A percentile compares a stretch with the other conserved stretches of the same genome.
Conservation (phyloP, 2,329 filamentous ascomycete species). For the Geoglossum cookeanum region DNA sequence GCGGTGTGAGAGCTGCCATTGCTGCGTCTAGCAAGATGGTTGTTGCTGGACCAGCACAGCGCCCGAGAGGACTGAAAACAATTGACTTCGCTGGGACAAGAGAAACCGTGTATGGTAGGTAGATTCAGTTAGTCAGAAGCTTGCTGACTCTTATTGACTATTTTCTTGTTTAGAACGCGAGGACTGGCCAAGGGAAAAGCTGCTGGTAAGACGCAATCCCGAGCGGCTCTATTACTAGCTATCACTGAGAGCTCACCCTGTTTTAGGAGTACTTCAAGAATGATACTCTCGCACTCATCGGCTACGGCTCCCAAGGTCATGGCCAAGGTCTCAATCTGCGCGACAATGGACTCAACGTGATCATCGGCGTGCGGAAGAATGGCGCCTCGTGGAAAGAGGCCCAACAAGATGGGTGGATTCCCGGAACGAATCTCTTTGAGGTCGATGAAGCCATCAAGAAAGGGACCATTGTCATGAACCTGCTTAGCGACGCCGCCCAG, state of each 20-base stretch:
- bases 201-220: conserved; percentile 44
- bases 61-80: conserved; percentile 81
- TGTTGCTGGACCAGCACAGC: conserved; percentile 36
- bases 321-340: conserved; percentile 98
- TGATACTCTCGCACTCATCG: conserved; percentile 96
- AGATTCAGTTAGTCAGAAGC: not conserved
- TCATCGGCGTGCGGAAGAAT: conserved; percentile 95
- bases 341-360: conserved; percentile 98
- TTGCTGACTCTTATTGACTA: conserved; percentile 7
- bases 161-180: conserved; percentile 53
- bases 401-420: conserved; percentile 89
- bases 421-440: conserved; percentile 97
- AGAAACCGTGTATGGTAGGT: conserved; percentile 81
- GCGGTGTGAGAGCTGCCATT: conserved; percentile 24
- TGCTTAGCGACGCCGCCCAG: conserved; percentile 94
- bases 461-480: conserved; percentile 97
- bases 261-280: conserved; percentile 95
- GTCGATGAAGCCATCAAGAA: conserved; percentile 88
- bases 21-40: conserved; percentile 27
- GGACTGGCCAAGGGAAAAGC: conserved; percentile 98
- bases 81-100: conserved; percentile 95
- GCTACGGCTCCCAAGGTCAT: conserved; percentile 96
- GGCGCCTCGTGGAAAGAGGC: conserved; percentile 98
- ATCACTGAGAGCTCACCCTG: not conserved
- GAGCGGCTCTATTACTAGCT: not conserved